A percentile compares a stretch with the other conserved stretches of the same genome.
phyloP scores from a whole-genome alignment of 352 stramenopile genomes.

The Blastocystis sp. region DNA sequence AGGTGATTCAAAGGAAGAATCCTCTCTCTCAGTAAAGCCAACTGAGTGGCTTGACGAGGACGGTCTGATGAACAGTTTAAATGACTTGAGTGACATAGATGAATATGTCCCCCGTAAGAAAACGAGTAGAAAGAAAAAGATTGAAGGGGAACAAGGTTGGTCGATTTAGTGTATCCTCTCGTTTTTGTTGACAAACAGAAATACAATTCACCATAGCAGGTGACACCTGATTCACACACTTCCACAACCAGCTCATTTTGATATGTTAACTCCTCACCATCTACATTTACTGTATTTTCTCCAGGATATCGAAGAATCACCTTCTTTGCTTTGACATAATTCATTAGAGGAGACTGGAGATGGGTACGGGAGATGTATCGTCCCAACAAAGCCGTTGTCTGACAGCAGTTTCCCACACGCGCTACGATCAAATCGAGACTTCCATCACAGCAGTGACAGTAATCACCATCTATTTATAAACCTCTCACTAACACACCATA shows the following conservation, averaged over 20 bases:
- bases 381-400: constrained; percentile 28
- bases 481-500: background rate
- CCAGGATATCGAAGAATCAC: constrained; percentile 40
- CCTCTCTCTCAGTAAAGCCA: background rate
- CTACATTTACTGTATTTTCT: constrained; percentile 60
- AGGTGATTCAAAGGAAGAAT: background rate
- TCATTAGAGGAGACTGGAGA: constrained; percentile 50
- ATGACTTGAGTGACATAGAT: background rate
- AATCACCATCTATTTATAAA: constrained; percentile 32
- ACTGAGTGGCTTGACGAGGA: background rate
- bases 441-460: constrained; percentile 58
- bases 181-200: background rate
- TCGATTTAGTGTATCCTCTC: background rate
- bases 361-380: constrained; percentile 32
- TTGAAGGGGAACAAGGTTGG: background rate
- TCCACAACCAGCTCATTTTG: constrained; percentile 52
- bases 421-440: constrained; percentile 59
- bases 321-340: constrained; percentile 57
- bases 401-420: constrained; percentile 8
- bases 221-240: constrained; percentile 35
- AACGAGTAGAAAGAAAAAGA: background rate
- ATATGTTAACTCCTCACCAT: constrained; percentile 61
- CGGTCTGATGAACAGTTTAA: background rate
- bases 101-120: background rate
- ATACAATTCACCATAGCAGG: constrained; percentile 39